Base-by-base conservation (phyloP, 495 filamentous ascomycete genomes). In the Amniculicola lignicola region DNA sequence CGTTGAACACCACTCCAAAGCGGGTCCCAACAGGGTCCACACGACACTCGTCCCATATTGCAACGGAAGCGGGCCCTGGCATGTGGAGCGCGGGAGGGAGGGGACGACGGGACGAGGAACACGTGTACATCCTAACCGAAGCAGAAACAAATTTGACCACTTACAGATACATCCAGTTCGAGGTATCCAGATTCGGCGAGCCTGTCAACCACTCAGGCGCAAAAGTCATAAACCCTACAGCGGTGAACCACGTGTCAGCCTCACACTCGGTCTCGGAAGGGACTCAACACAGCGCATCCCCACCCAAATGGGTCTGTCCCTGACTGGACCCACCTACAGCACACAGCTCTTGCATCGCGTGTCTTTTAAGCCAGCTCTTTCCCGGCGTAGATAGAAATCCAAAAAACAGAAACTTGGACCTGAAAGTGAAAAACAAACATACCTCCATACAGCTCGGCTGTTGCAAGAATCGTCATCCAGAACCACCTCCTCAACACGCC, bases 361-460 rank as follows among this genome's bases (percentile, higher is more conserved):
- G n/a, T n/a, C n/a, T n/a, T n/a, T n/a, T n/a, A n/a, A n/a, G n/a
- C n/a, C n/a, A n/a, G n/a, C n/a, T n/a, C n/a, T n/a, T n/a, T n/a
- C n/a, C n/a, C n/a, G n/a, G n/a, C n/a, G n/a, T n/a, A n/a, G n/a
- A n/a, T n/a, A n/a, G n/a, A n/a, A n/a, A n/a, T n/a, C n/a, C n/a
- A n/a, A n/a, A n/a, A n/a, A n/a, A n/a, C n/a, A n/a, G n/a, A n/a
- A n/a, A n/a, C n/a, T n/a, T n/a, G n/a, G n/a, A n/a, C n/a, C n/a
- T 10, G 19, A 41, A 52, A 52, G 24, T 19, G 22, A 37, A 46
- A 24, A 12, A 22, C 27, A 14, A 29, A 64, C 77, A 45, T 62
- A 77, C 88, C 90, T 31, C 92, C 92, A 72, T 97, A 97, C 11
- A 97, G 67, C 75, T 97, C 92, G n/a, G 82, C 90, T 5, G 88